Percentiles rank a stretch among this genome's conserved stretches.
Conservation (phyloP, 1,284 basidiomycete species). For the Ceraceosorus bombacis region DNA sequence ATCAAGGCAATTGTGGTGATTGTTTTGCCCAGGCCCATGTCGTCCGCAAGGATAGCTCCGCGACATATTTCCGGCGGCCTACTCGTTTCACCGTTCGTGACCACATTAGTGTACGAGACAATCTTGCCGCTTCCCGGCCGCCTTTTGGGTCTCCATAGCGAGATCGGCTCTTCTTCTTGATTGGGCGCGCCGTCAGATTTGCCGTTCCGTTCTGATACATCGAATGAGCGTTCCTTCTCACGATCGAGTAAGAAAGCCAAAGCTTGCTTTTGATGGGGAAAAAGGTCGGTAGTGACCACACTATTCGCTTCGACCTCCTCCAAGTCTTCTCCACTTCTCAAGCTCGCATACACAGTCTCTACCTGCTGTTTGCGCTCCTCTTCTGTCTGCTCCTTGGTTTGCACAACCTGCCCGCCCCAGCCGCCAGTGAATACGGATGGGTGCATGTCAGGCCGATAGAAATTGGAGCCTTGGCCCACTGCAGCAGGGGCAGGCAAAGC, state of each 20-base stretch:
- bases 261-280: constrained; percentile 97
- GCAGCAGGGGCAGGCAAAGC: constrained; percentile 11
- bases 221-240: constrained; percentile 53
- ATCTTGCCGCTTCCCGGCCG: constrained; percentile 55
- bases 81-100: constrained; percentile 69
- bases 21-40: constrained; percentile 93
- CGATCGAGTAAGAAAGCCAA: constrained; percentile 91
- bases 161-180: constrained; percentile 54
- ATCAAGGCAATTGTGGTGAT: constrained; percentile 85
- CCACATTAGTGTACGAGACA: constrained; percentile 56
- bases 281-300: constrained; percentile 80
- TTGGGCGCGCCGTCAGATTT: constrained; percentile 1
- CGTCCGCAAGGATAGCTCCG: constrained; percentile 69
- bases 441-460: constrained; percentile 18
- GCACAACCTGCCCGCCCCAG: constrained; percentile 34
- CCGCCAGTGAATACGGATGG: constrained; percentile 46
- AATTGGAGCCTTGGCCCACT: neutral
- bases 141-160: constrained; percentile 65
- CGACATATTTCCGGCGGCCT: constrained; percentile 63
- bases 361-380: constrained; percentile 89
- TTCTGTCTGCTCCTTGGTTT: constrained; percentile 50
- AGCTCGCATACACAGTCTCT: constrained; percentile 81
- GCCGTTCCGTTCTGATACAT: constrained; percentile 5
- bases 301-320: constrained; percentile 70
- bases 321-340: constrained; percentile 79